phyloP scores from a whole-genome alignment of 2,329 filamentous ascomycete species.

The Rachicladosporium sp. region DNA sequence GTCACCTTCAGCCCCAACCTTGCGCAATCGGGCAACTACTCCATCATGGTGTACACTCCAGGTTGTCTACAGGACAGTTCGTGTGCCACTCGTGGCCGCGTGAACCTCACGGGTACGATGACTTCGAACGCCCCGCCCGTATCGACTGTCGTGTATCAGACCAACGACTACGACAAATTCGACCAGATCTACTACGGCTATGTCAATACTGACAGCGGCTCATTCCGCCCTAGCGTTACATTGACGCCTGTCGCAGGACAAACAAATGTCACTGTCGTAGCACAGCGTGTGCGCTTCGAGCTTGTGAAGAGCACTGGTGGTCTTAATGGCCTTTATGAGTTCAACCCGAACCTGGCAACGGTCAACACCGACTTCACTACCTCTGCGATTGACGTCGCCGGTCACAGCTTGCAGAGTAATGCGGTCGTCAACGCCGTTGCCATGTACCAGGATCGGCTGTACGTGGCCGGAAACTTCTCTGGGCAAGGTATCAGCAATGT shows the following conservation, averaged over 20 bases:
- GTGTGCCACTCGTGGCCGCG: constrained; percentile 65
- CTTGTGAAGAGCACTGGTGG: constrained; percentile 63
- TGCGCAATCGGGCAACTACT: constrained; percentile 80
- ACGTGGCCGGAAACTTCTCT: constrained; percentile 76
- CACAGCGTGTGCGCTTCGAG: constrained; percentile 71
- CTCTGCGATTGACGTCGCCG: constrained; percentile 67
- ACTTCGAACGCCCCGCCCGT: constrained; percentile 36
- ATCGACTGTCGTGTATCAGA: constrained; percentile 63
- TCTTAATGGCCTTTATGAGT: constrained; percentile 85
- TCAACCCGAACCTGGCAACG: constrained; percentile 53
- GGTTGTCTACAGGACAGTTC: constrained; percentile 72
- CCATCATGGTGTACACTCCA: constrained; percentile 81
- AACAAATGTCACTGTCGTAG: constrained; percentile 65
- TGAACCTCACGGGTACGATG: constrained; percentile 69
- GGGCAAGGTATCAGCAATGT: constrained; percentile 59
- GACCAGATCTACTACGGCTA: constrained; percentile 81
- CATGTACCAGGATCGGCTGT: constrained; percentile 52
- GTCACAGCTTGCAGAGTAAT: constrained; percentile 51
- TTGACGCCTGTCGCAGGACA: constrained; percentile 58
- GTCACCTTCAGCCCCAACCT: constrained; percentile 78
- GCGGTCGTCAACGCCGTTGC: constrained; percentile 62
- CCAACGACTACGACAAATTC: constrained; percentile 93
- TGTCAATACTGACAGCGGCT: constrained; percentile 60
- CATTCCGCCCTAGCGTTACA: constrained; percentile 71
- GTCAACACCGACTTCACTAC: constrained; percentile 53